Evolutionary conservation across 805 yeast species (phyloP), one percentile per base, ranked within the genome.

Genomic region (Wickerhamomyces mucosus): DNA sequence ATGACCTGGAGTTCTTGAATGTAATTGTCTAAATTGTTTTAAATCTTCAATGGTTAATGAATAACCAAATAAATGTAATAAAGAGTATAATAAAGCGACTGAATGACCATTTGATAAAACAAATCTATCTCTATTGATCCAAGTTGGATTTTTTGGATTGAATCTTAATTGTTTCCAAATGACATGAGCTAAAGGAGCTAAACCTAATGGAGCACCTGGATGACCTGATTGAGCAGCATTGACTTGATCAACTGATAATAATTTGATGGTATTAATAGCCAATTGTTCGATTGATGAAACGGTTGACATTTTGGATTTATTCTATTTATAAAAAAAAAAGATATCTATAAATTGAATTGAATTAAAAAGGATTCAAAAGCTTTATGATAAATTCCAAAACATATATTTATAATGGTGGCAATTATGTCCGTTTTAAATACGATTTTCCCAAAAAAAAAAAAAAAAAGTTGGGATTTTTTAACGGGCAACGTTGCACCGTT

Each of bases 161-260:
- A 83, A 75, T 50, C 65, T 78, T 80, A 88, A 69, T 54, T 73
- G 73, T 59, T 75, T 70, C 75, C 79, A 84, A 42, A 89, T 59
- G 35, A 76, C 78, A 61, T 89, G 96, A 41, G 96, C 95, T 39
- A 88, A 78, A 28, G 96, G 95, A 13, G 98, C 96, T 63, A 89
- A 67, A 42, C 97, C 97, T 74, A 89, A 76, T 51, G 97, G 97
- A 33, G 98, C 97, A 67, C 98, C 98, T 34, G 98, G 98, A 67
- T 89, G 98, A 46, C 98, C 98, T 39, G 95, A 80, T 64, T 89
- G 81, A 51, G 96, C 89, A 62, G 75, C 71, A 38, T 78, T 69
- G 40, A 84, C 94, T 43, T 82, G 76, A 59, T 89, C 98, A 33
- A 82, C 80, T 32, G 97, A 76, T 50, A 89, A 72, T 39, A 78